Evolutionary conservation across 169 alveolate species (phyloP).

Genomic region (Amoebophrya sp.): DNA sequence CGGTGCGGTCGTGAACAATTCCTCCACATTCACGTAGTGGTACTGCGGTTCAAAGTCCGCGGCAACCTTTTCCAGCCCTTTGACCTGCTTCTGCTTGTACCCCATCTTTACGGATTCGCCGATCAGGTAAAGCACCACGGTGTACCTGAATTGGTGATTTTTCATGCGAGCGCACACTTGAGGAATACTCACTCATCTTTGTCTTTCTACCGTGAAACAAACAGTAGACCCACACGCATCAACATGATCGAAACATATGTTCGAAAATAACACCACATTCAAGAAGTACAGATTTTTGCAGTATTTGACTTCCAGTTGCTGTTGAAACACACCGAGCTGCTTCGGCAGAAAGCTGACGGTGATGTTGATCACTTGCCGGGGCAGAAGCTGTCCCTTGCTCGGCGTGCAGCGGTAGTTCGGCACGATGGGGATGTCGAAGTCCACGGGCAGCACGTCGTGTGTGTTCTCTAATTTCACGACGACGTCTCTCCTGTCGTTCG

Average conservation of each 20-base stretch:
- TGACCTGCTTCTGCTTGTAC: neutral
- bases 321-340: neutral
- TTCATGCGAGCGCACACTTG: too few species aligned
- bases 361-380: neutral
- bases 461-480: neutral
- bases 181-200: too few species aligned
- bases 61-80: neutral
- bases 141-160: neutral
- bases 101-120: neutral
- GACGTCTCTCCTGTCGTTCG: neutral
- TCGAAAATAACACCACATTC: too few species aligned
- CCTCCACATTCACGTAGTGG: conserved; percentile 25
- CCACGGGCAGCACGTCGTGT: conserved; percentile 5
- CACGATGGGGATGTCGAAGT: neutral
- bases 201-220: too few species aligned
- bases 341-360: neutral
- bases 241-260: too few species aligned
- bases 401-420: neutral
- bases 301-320: neutral
- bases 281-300: neutral
- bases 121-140: neutral
- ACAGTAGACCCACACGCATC: too few species aligned
- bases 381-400: neutral
- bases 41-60: neutral
- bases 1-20: neutral